Percentiles rank a stretch among this genome's conserved stretches.
phyloP scores from a whole-genome alignment of 352 stramenopile genomes.

The Phytopythium ostracodes region DNA sequence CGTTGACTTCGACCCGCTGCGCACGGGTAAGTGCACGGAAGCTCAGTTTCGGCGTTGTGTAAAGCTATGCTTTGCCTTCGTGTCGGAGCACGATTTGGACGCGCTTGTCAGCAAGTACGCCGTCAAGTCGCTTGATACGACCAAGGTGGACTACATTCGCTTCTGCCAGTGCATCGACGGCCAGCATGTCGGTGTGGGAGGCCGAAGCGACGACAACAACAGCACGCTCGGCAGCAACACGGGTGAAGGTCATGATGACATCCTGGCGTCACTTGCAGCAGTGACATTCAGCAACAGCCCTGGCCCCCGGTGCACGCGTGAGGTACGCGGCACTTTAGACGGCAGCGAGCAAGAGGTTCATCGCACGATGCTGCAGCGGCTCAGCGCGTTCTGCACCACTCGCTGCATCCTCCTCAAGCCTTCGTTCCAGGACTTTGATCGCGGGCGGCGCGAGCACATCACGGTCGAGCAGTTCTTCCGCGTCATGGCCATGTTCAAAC shows the following conservation, averaged over 20 bases:
- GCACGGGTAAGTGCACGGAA: conserved; percentile 69
- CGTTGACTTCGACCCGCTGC: conserved; percentile 74
- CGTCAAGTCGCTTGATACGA: conserved; percentile 31
- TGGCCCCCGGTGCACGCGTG: conserved; percentile 48
- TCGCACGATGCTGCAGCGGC: conserved; percentile 52
- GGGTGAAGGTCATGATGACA: conserved; percentile 22
- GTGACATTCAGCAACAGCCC: neutral
- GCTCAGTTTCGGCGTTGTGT: conserved; percentile 75
- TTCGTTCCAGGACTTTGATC: conserved; percentile 82
- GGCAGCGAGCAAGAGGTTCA: conserved; percentile 42
- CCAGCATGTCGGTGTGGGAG: conserved; percentile 11
- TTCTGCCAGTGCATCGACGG: conserved; percentile 70
- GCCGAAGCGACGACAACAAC: conserved; percentile 33
- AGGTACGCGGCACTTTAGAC: conserved; percentile 48
- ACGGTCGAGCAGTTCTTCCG: conserved; percentile 81
- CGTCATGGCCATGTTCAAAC: conserved; percentile 76
- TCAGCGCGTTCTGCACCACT: conserved; percentile 53
- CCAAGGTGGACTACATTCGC: conserved; percentile 72
- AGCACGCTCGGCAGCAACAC: conserved; percentile 1
- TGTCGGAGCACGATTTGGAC: conserved; percentile 56
- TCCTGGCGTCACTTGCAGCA: conserved; percentile 23
- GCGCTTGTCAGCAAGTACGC: conserved; percentile 63
- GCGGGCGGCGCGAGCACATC: conserved; percentile 66
- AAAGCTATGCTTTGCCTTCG: conserved; percentile 70
- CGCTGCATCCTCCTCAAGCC: conserved; percentile 73